These are phyloP conservation scores for Monosporascus sp. DNA, from an alignment of 2,329 filamentous ascomycete genomes.

Conservation along the genomic window DNA sequence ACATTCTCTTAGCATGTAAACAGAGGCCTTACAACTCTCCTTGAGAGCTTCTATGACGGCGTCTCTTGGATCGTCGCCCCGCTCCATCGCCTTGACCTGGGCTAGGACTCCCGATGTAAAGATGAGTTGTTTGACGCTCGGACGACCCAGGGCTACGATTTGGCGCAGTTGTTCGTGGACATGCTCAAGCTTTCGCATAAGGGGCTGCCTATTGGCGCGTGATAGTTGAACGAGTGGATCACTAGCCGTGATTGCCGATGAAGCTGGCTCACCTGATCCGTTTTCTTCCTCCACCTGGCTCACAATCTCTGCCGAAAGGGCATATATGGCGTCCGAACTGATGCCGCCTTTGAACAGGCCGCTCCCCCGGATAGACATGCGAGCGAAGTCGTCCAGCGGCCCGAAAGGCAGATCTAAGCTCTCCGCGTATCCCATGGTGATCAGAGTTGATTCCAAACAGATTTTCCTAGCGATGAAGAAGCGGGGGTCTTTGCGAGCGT, in stretches of 20 bases:
- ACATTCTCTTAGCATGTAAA: slow-evolving; percentile 6
- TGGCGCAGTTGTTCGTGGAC: slow-evolving; percentile 14
- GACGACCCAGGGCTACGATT: slow-evolving; percentile 14
- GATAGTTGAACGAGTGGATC: slow-evolving; percentile 12
- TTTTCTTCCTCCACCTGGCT: slow-evolving; percentile 16
- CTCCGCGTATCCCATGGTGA: slow-evolving; percentile 16
- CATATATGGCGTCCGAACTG: slow-evolving; percentile 13
- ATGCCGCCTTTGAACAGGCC: slow-evolving; percentile 18
- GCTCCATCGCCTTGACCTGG: slow-evolving; percentile 13
- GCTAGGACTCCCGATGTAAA: slow-evolving; percentile 15
- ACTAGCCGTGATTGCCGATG: not conserved
- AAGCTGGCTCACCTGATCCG: not conserved
- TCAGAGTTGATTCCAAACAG: slow-evolving; percentile 15
- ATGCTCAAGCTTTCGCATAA: slow-evolving; percentile 10
- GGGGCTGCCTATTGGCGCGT: slow-evolving; percentile 8
- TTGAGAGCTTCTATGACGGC: slow-evolving; percentile 6
- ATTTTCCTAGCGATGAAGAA: slow-evolving; percentile 19
- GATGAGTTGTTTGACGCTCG: slow-evolving; percentile 18
- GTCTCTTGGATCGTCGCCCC: slow-evolving; percentile 1
- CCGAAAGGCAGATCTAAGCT: slow-evolving; percentile 5
- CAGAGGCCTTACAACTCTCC: slow-evolving; percentile 4
- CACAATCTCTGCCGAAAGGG: slow-evolving; percentile 12
- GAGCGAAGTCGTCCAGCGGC: slow-evolving; percentile 11
- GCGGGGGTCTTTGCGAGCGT: slow-evolving; percentile 12
- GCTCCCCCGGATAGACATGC: slow-evolving; percentile 12